Base-by-base conservation (phyloP, 768 basidiomycete species). In the Tylopilus subfusipes region DNA sequence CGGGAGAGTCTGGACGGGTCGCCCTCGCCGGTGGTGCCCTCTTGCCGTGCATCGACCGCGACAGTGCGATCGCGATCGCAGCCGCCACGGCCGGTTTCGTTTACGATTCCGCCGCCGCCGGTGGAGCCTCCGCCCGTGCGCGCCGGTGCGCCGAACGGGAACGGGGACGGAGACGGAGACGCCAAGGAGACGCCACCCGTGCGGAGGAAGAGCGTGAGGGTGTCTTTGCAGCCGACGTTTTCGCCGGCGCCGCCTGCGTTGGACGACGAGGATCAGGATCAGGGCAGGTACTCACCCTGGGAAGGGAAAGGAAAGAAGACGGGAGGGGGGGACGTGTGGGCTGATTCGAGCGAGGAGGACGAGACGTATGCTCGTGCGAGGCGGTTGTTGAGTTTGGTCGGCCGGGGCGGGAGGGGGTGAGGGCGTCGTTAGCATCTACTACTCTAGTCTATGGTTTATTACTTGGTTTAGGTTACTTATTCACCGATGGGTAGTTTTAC, bases 311-410 rank as follows among this genome's bases (percentile, higher is more conserved):
- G 1, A 19, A 25, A 21, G 8, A 31, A 18, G 16, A 5, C 18
- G 33, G 11, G 70, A 36, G 81, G 82, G 33, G 11, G 70, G 39
- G 81, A 82, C 57, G 64, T 82, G 56, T 90, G 88, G 90, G 77
- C 78, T 55, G 86, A 92, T 61, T 88, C 88, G 60, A 85, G 85
- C 62, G 86, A 86, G 48, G 85, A 89, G 60, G 86, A 88, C 63
- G 83, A 78, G 55, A 83, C 77, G 66, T 90, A 91, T 72, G 61
- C 72, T 50, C 74, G 63, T 21, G 89, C 86, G 51, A 79, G 78
- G 71, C 73, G 59, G 52, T 50, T 85, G 67, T 73, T 91, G 61
- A 74, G 68, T 39, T 72, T 74, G 58, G 72, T 75, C 25, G 75
- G 76, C 69, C 57, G 74, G 71, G 59, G 51, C 8, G 63, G 55